Percentiles rank a stretch among this genome's conserved stretches.
Conservation (phyloP, 2,329 filamentous ascomycete species). For the Calonectria naviculata region DNA sequence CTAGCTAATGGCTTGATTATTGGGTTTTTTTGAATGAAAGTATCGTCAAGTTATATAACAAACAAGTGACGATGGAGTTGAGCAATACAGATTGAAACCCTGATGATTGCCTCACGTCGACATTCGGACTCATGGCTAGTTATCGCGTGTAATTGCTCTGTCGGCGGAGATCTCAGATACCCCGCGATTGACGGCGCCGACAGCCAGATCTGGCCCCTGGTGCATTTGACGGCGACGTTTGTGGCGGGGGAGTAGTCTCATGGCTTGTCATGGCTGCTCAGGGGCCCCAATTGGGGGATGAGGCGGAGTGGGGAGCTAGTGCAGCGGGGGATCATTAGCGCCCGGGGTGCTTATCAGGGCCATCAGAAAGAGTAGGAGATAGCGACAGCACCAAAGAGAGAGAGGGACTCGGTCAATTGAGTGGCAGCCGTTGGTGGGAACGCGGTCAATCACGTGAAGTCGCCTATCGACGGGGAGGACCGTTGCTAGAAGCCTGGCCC, state of each 20-base stretch:
- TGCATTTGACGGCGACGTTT: not conserved
- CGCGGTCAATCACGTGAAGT: not conserved
- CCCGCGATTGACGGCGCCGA: not conserved
- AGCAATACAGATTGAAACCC: no score
- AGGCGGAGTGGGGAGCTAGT: not conserved
- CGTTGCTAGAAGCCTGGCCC: not conserved
- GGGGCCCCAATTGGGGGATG: not conserved
- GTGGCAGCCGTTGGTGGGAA: not conserved
- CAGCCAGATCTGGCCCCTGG: not conserved
- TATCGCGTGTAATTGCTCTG: not conserved
- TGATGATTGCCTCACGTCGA: not conserved
- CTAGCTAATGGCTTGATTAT: not conserved
- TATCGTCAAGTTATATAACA: not conserved
- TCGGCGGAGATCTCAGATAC: not conserved
- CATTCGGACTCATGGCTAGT: not conserved
- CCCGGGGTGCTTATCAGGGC: not conserved
- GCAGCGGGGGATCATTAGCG: not conserved
- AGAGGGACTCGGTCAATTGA: not conserved
- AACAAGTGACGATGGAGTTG: no score
- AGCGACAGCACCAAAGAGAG: not conserved
- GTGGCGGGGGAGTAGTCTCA: not conserved
- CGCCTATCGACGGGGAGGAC: not conserved
- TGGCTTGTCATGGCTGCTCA: not conserved
- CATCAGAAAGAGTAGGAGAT: not conserved
- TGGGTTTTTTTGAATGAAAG: not conserved